These are phyloP conservation scores for Craterostigma plantagineum DNA, from an alignment of 257 asterid genomes.

Conservation along the genomic window DNA sequence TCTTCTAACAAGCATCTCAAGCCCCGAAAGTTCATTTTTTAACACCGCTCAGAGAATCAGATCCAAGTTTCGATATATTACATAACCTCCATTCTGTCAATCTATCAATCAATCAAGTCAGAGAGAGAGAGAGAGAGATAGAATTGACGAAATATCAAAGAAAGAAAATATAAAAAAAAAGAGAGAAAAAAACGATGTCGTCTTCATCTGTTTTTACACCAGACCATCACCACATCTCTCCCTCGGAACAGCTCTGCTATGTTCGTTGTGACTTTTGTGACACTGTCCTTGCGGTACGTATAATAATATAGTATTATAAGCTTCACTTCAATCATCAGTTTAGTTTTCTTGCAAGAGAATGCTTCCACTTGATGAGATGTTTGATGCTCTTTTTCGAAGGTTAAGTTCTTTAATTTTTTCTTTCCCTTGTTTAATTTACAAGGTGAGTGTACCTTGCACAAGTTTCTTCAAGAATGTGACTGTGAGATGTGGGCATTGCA, in stretches of 20 bases:
- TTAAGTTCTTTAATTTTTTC: too few relatives aligned
- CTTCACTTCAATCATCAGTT: background rate
- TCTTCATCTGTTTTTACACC: constrained; percentile 73
- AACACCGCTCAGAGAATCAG: too few relatives aligned
- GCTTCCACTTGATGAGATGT: too few relatives aligned
- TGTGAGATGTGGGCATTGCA: constrained; percentile 92
- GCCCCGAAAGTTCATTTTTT: too few relatives aligned
- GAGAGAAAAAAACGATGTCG: constrained; percentile 29
- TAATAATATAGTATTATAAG: too few relatives aligned
- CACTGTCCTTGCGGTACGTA: constrained; percentile 81
- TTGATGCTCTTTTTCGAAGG: too few relatives aligned
- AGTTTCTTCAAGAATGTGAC: constrained; percentile 90
- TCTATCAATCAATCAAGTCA: constrained; percentile 63
- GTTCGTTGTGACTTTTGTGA: constrained; percentile 84
- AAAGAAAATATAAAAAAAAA: background rate
- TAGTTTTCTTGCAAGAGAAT: background rate
- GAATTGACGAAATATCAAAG: background rate
- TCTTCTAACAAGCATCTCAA: too few relatives aligned
- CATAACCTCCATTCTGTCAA: constrained; percentile 40
- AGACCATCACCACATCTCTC: constrained; percentile 55
- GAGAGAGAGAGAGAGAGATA: constrained; percentile 10
- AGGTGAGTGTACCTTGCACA: constrained; percentile 93
- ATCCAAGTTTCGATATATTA: constrained; percentile 1
- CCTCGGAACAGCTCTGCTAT: constrained; percentile 88
- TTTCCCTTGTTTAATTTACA: background rate